Percentiles rank a stretch among this genome's conserved stretches.
Conservation (phyloP, 257 asterid species). For the Scutellaria barbata region DNA sequence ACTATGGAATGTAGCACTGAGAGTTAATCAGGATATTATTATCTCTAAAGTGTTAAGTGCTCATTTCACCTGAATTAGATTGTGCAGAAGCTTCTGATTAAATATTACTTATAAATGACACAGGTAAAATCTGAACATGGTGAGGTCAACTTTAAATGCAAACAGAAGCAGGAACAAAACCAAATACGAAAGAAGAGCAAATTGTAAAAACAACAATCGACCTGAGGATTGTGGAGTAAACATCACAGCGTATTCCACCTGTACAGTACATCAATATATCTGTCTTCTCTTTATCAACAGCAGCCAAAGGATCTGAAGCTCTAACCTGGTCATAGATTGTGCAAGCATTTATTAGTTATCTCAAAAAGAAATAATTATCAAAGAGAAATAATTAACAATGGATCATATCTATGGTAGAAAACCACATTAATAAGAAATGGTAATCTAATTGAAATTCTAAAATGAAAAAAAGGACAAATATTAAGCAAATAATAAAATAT, state of each 20-base stretch:
- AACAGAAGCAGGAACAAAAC: neutral
- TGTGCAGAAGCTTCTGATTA: neutral
- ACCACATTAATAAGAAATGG: neutral
- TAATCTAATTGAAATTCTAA: neutral
- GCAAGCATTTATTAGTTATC: conserved; percentile 24
- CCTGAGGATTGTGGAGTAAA: conserved; percentile 92
- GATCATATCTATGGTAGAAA: neutral
- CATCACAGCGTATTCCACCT: conserved; percentile 96
- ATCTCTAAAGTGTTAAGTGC: neutral
- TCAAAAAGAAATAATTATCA: neutral
- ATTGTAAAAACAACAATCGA: conserved; percentile 31
- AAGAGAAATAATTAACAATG: conserved; percentile 3
- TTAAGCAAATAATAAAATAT: neutral
- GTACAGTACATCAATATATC: conserved; percentile 96
- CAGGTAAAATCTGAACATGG: neutral
- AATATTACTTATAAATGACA: neutral
- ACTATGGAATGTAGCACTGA: neutral
- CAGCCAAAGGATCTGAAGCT: conserved; percentile 80
- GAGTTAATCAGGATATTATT: neutral
- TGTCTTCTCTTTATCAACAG: conserved; percentile 75
- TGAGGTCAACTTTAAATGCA: neutral
- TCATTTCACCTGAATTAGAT: neutral
- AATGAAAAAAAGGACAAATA: neutral
- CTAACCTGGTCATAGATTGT: conserved; percentile 47
- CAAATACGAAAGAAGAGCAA: conserved; percentile 6